Conservation (phyloP, 257 asterid species). For the Scutellaria barbata region DNA sequence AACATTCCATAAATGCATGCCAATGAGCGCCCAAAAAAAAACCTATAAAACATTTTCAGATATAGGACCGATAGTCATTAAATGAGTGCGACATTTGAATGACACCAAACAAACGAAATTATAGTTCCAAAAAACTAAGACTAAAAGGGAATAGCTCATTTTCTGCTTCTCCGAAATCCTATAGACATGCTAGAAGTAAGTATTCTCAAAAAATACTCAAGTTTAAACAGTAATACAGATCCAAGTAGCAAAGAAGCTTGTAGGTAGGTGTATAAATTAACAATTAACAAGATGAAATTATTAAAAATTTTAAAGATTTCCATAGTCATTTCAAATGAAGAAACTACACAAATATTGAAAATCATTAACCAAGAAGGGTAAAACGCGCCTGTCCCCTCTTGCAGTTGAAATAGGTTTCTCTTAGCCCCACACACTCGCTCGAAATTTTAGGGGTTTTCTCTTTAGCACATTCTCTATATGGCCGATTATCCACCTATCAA, state of each 20-base stretch:
- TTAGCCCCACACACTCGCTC: constrained; percentile 82
- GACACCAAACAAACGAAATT: too few relatives aligned
- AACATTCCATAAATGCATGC: too few relatives aligned
- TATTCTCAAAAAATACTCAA: background rate
- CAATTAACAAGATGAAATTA: background rate
- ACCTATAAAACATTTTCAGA: too few relatives aligned
- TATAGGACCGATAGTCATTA: too few relatives aligned
- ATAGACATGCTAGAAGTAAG: background rate
- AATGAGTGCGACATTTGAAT: too few relatives aligned
- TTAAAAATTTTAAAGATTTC: too few relatives aligned
- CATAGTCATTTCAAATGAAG: too few relatives aligned
- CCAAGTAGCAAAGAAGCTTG: background rate
- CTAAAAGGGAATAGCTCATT: too few relatives aligned
- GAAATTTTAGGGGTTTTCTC: constrained; percentile 77
- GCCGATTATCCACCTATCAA: constrained; percentile 71
- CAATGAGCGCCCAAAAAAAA: too few relatives aligned
- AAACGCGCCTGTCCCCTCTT: constrained; percentile 86
- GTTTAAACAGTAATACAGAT: background rate
- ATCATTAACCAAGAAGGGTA: background rate
- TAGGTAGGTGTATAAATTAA: background rate
- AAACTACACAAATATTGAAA: background rate
- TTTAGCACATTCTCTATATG: constrained; percentile 79
- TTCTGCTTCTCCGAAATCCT: too few relatives aligned
- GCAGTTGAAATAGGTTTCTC: constrained; percentile 96
- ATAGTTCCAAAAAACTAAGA: too few relatives aligned